Percentiles rank a stretch among this genome's conserved stretches.
phyloP scores from a whole-genome alignment of 2,329 filamentous ascomycete genomes.

The Penicillium olsonii region DNA sequence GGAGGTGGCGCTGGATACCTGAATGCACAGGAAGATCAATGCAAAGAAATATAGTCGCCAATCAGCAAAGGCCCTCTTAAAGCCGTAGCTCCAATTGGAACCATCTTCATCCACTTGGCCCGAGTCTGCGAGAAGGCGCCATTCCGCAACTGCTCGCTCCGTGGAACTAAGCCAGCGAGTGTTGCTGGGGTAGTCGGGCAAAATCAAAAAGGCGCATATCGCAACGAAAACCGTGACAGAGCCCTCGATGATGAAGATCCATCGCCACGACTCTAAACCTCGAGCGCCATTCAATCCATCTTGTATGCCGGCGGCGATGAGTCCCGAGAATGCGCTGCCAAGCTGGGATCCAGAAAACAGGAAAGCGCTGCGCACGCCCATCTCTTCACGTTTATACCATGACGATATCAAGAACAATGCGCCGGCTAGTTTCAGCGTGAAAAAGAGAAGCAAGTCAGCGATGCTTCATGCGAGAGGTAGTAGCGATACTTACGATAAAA shows the following conservation, averaged over 20 bases:
- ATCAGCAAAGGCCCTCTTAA: too few species aligned
- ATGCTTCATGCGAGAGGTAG: too few species aligned
- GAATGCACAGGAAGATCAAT: too few species aligned
- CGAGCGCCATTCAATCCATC: slow-evolving; percentile 59
- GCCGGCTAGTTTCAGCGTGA: slow-evolving; percentile 52
- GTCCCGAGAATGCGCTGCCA: slow-evolving; percentile 61
- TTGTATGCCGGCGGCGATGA: slow-evolving; percentile 60
- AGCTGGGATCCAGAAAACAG: slow-evolving; percentile 62
- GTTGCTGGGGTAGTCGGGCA: slow-evolving; percentile 45
- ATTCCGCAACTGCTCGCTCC: slow-evolving; percentile 27
- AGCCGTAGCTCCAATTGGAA: too few species aligned
- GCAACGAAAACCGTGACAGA: slow-evolving; percentile 48
- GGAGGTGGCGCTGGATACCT: too few species aligned
- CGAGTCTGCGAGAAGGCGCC: not conserved
- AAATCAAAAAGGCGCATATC: slow-evolving; percentile 41
- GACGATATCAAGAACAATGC: slow-evolving; percentile 64
- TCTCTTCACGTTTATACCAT: slow-evolving; percentile 64
- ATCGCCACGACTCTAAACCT: slow-evolving; percentile 58
- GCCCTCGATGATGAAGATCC: slow-evolving; percentile 49
- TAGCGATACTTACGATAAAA: slow-evolving; percentile 53
- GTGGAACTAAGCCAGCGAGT: slow-evolving; percentile 28
- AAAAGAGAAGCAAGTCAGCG: too few species aligned
- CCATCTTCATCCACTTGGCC: not conserved
- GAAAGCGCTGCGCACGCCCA: slow-evolving; percentile 58
- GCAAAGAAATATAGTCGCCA: too few species aligned